These are phyloP conservation scores for Saccharomycopsis javanensis DNA, from an alignment of 805 yeast genomes.

Conservation along the genomic window DNA sequence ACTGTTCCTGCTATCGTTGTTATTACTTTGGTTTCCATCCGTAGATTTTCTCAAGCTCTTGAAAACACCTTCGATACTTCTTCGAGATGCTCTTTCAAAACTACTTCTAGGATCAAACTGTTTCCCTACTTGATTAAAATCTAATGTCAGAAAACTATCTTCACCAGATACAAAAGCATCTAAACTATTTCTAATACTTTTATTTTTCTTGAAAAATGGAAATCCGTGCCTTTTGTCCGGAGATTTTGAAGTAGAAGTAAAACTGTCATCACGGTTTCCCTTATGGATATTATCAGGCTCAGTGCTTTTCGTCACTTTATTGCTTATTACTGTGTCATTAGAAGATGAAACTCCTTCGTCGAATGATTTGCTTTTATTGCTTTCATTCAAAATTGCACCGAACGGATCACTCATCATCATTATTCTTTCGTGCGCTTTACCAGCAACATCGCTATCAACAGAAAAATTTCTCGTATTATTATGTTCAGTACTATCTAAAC, in stretches of 20 bases:
- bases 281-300: not conserved
- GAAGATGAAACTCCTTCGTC: not conserved
- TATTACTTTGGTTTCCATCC: not conserved
- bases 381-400: constrained; percentile 3
- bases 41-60: not conserved
- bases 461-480: not conserved
- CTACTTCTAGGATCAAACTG: constrained; percentile 1
- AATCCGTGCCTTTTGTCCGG: constrained; percentile 1
- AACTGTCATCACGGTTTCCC: not conserved
- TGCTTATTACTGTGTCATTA: not conserved
- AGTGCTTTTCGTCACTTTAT: not conserved
- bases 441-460: not conserved
- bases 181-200: constrained; percentile 1
- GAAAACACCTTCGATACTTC: not conserved
- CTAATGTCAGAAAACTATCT: constrained; percentile 3
- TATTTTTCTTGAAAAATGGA: not conserved
- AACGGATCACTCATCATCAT: constrained; percentile 7
- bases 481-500: constrained; percentile 4
- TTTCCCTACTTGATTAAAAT: constrained; percentile 1
- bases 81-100: not conserved
- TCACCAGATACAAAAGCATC: constrained; percentile 2
- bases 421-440: not conserved
- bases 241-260: not conserved
- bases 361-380: not conserved
- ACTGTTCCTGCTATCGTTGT: not conserved